Conservation (phyloP, 208 protist species). For the Leishmania tropica region DNA sequence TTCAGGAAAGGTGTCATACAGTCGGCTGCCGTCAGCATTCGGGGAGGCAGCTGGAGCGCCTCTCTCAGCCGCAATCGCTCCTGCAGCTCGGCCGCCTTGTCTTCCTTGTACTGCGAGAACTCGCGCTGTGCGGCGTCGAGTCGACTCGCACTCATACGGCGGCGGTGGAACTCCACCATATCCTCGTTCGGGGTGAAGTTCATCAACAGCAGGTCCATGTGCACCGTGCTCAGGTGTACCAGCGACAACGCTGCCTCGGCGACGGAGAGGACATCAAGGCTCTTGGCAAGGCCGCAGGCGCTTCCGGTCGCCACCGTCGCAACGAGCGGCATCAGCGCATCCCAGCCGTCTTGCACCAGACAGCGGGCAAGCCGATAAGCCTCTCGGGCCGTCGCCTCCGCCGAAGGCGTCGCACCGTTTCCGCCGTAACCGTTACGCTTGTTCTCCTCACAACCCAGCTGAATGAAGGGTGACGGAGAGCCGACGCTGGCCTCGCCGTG, state of each 20-base stretch:
- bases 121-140: conserved; percentile 18
- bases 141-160: conserved; percentile 15
- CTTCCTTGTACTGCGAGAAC: conserved; percentile 32
- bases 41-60: background rate
- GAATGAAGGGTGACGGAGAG: background rate
- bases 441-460: conserved; percentile 9
- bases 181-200: conserved; percentile 49
- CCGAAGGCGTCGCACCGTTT: background rate
- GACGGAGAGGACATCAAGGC: conserved; percentile 54
- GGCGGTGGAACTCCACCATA: conserved; percentile 33
- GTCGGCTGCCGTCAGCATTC: conserved; percentile 9
- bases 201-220: conserved; percentile 72
- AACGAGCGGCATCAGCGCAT: conserved; percentile 56
- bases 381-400: conserved; percentile 4
- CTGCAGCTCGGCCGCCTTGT: conserved; percentile 29
- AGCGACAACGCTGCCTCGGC: conserved; percentile 59
- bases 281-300: conserved; percentile 85
- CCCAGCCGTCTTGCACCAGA: conserved; percentile 41
- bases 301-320: conserved; percentile 84
- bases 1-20: conserved; percentile 44
- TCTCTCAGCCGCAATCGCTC: conserved; percentile 14
- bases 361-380: conserved; percentile 9
- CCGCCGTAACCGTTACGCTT: background rate
- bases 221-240: conserved; percentile 62
- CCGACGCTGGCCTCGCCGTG: background rate